Evolutionary conservation across 2,329 filamentous ascomycete genomes (phyloP).

Genomic region (Corinectria fuckeliana): DNA sequence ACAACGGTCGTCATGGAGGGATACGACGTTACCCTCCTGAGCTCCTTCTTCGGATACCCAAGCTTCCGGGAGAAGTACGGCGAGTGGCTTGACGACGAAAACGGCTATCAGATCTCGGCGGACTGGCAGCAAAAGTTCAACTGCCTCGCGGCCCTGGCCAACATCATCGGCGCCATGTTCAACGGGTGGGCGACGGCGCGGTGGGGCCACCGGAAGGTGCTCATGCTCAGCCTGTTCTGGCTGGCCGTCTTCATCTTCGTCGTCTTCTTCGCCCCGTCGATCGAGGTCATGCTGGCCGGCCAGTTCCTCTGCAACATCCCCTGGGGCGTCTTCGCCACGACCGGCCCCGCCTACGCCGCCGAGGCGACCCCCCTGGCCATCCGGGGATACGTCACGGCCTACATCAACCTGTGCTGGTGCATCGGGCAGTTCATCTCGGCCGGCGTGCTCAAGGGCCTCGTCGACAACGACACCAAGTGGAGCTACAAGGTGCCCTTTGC

Average conservation of each 20-base stretch:
- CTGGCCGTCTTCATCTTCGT: conserved; percentile 55
- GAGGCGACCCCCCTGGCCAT: conserved; percentile 52
- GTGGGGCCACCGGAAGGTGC: conserved; percentile 53
- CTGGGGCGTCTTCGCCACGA: conserved; percentile 55
- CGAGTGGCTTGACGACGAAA: conserved; percentile 40
- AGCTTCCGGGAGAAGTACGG: conserved; percentile 51
- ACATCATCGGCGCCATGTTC: conserved; percentile 49
- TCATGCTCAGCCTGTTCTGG: conserved; percentile 50
- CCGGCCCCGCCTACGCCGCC: conserved; percentile 51
- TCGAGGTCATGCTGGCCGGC: conserved; percentile 51
- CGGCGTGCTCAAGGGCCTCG: conserved; percentile 48
- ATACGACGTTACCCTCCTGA: conserved; percentile 55
- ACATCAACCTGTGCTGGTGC: conserved; percentile 53
- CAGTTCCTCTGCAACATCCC: conserved; percentile 54
- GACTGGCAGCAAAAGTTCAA: conserved; percentile 59
- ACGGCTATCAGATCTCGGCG: conserved; percentile 54
- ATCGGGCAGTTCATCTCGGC: conserved; percentile 52
- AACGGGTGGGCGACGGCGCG: conserved; percentile 51
- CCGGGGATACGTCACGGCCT: conserved; percentile 51
- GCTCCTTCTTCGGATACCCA: conserved; percentile 54
- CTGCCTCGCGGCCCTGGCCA: conserved; percentile 43
- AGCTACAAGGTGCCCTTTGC: conserved; percentile 51
- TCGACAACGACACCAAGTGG: conserved; percentile 43
- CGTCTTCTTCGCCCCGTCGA: conserved; percentile 54
- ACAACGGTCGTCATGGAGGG: conserved; percentile 59